Base-by-base conservation (phyloP, 2,329 filamentous ascomycete genomes). In the Talaromyces funiculosus region DNA sequence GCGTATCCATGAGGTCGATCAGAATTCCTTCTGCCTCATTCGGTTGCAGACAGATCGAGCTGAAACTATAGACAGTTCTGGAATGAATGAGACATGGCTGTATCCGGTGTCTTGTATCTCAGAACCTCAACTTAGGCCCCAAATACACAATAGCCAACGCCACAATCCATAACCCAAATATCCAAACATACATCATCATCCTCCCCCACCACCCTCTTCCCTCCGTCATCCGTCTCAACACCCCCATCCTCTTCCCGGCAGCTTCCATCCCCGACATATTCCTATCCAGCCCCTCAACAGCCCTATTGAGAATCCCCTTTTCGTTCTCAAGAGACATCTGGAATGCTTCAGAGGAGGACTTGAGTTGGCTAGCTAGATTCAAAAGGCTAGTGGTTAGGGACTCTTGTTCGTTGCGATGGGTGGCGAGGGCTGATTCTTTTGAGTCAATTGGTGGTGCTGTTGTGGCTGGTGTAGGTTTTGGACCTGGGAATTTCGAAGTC, bases 121-220 rank as follows among this genome's bases (percentile, higher is more conserved):
- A 96, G 70, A 96, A 94, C 69, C 93, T 83, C 72, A 97, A 75
- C 79, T 97, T 97, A 0, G 93, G 93, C 71, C 91, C 78, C 55
- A 93, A 82, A 78, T 93, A 93, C 12, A 97, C 92, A 65, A 97
- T 75, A 71, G 95, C 67, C 37, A 96, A 78, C 18, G 91, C 83
- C 26, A 85, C 76, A n/a, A 95, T 68, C 87, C 91, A 93, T 64
- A 97, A 74, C 31, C 85, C 90, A 68, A 87, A 89, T 53, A 97
- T 92, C 82, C 90, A 89, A 40, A 81, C 88, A 78, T 94, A 96
- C 63, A 97, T 80, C 76, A 93, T 81, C 79, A 96, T 84, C 57
- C 92, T 79, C 5, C 89, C 92, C 85, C 84, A 91, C 89, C 89
- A 95, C 0, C 92, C 92, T 71, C 88, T 87, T 3, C 92, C 92